Evolutionary conservation across 768 basidiomycete genomes (phyloP), one percentile per base, ranked within the genome.

Genomic region (Leccinum obscurum): DNA sequence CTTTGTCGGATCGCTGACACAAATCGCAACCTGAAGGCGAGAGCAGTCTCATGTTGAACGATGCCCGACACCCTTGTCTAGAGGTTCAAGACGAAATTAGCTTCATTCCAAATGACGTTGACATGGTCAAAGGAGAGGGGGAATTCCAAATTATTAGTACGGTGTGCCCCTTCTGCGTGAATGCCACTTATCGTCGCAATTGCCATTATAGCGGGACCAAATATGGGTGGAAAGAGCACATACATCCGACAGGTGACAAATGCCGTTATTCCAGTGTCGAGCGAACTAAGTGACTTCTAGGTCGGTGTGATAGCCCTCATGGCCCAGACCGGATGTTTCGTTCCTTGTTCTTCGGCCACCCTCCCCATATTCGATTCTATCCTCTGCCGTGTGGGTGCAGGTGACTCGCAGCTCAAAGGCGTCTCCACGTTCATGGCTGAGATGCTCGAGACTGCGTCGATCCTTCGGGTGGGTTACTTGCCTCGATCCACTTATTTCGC

Each of bases 371-470:
- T 98, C 61, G 97, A 99, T 74, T 97, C 94, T 3, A 88, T 99
- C 49, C 76, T 98, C 11, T 97, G 96, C 59, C 83, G 97, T 63
- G 96, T 99, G 2, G 97, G 97, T 9, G 97, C 97, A 0, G 97
- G 97, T 0, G 97, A 99, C 72, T 95, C 92, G 72, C 96, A 98
- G 71, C 77, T 98, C 50, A 98, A 97, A 74, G 97, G 97, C 11
- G 93, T 99, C 0, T 96, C 94, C 26, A 99, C 96, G 0, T 99
- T 99, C 73, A 98, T 98, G 96, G 95, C 95, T 2, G 97, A 99
- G 75, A 98, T 98, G 97, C 82, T 99, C 30, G 97, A 99, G 74
- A 98, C 95, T 0, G 95, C 97, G 0, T 93, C 92, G 0, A 98
- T 98, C 67, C 82, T 99, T 48, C 83, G 89, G 67, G 93, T 93